Percentiles rank a stretch among this genome's conserved stretches.
These are phyloP conservation scores for Nannochloropsis oceanica DNA, from an alignment of 108 stramenopile genomes.

Conservation along the genomic window DNA sequence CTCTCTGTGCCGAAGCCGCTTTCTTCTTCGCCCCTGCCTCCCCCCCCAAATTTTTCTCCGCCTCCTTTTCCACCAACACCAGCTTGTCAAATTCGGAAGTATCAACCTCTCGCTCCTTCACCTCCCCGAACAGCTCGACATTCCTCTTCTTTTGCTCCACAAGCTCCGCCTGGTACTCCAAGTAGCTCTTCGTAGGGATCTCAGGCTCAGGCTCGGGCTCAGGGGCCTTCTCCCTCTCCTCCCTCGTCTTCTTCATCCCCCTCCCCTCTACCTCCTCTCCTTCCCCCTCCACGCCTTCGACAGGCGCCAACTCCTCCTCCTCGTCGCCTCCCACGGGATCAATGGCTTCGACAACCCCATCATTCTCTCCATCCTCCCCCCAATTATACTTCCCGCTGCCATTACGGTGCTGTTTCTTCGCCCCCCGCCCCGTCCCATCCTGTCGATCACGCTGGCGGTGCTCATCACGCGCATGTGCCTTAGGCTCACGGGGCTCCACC, in stretches of 20 bases:
- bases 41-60: not conserved
- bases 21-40: not conserved
- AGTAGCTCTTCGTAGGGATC: not conserved
- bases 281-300: not conserved
- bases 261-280: not conserved
- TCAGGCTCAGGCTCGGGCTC: not conserved
- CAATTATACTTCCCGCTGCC: not conserved
- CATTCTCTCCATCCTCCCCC: not conserved
- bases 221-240: not conserved
- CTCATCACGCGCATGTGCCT: not conserved
- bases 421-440: not conserved
- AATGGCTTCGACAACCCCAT: not conserved
- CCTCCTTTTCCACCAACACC: not conserved
- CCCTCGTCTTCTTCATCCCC: not conserved
- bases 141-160: not conserved
- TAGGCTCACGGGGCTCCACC: not conserved
- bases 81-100: not conserved
- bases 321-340: not conserved
- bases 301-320: not conserved
- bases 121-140: not conserved
- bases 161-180: not conserved
- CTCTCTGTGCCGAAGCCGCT: not conserved
- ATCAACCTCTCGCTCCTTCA: not conserved
- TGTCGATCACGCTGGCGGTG: not conserved
- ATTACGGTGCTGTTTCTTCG: not conserved